Conservation (phyloP, 768 basidiomycete species). For the Sarcodon aspratus region DNA sequence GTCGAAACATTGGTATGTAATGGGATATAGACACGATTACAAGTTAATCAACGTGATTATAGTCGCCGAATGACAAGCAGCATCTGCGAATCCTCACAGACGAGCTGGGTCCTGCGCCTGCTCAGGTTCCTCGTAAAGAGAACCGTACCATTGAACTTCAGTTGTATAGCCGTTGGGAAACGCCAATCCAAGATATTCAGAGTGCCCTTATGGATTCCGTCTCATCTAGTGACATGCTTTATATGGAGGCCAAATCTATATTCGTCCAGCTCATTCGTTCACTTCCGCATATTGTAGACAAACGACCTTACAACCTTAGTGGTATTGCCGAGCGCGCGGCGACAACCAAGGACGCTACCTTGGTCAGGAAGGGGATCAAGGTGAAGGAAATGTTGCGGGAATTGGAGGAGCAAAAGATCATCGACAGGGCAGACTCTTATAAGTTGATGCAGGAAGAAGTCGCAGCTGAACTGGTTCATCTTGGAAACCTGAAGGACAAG, state of each 20-base stretch:
- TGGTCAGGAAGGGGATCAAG: constrained; percentile 97
- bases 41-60: background rate
- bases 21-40: background rate
- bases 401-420: constrained; percentile 80
- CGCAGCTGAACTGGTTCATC: constrained; percentile 85
- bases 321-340: constrained; percentile 91
- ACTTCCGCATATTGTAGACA: constrained; percentile 73
- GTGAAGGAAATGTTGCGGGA: constrained; percentile 99
- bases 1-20: constrained; percentile 80
- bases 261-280: constrained; percentile 97
- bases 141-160: constrained; percentile 88
- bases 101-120: constrained; percentile 86
- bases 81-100: constrained; percentile 94
- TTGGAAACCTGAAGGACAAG: constrained; percentile 95
- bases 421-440: constrained; percentile 75
- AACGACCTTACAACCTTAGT: constrained; percentile 80
- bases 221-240: constrained; percentile 95
- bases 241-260: constrained; percentile 99
- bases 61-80: constrained; percentile 97
- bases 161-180: constrained; percentile 98
- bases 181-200: constrained; percentile 94
- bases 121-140: constrained; percentile 97
- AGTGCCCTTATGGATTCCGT: constrained; percentile 95
- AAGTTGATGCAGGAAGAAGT: constrained; percentile 98
- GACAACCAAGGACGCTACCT: constrained; percentile 91